phyloP scores from a whole-genome alignment of 495 filamentous ascomycete genomes.

The Thermochaetoides thermophila region DNA sequence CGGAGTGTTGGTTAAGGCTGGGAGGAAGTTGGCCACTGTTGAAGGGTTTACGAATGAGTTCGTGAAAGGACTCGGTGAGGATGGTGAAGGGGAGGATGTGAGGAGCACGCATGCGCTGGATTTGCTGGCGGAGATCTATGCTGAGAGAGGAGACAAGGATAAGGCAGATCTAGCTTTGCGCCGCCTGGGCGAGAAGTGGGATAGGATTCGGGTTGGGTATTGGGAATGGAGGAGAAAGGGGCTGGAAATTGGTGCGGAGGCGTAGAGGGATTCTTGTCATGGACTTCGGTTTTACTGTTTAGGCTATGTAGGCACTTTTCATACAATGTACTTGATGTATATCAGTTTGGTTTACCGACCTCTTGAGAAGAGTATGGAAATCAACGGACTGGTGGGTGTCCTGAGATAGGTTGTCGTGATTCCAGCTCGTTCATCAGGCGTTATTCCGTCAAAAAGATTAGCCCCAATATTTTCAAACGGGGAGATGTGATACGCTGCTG shows the following conservation, averaged over 20 bases:
- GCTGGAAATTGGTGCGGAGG: constrained; percentile 8
- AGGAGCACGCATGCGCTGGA: constrained; percentile 81
- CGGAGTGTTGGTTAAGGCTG: constrained; percentile 54
- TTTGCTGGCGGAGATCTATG: constrained; percentile 68
- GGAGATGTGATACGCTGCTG: too few relatives aligned
- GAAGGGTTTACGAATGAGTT: constrained; percentile 54
- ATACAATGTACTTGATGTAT: background rate
- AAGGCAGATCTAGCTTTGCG: constrained; percentile 50
- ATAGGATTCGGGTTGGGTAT: constrained; percentile 80
- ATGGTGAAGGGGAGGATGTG: constrained; percentile 34
- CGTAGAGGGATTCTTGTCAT: too few relatives aligned
- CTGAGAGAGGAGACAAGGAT: constrained; percentile 41
- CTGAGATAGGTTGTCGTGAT: too few relatives aligned
- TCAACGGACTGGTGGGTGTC: too few relatives aligned
- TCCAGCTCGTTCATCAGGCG: too few relatives aligned
- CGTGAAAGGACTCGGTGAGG: constrained; percentile 33
- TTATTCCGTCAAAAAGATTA: too few relatives aligned
- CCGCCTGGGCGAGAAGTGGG: constrained; percentile 69
- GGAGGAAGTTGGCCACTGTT: constrained; percentile 38
- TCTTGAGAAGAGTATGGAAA: too few relatives aligned
- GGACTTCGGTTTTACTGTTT: background rate
- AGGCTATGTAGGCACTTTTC: background rate
- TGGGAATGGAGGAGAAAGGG: constrained; percentile 63
- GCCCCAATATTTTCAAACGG: too few relatives aligned
- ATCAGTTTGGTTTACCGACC: too few relatives aligned